Evolutionary conservation across 2,329 filamentous ascomycete genomes (phyloP), one percentile per base, ranked within the genome.

Genomic region (Stenocarpella maydis): DNA sequence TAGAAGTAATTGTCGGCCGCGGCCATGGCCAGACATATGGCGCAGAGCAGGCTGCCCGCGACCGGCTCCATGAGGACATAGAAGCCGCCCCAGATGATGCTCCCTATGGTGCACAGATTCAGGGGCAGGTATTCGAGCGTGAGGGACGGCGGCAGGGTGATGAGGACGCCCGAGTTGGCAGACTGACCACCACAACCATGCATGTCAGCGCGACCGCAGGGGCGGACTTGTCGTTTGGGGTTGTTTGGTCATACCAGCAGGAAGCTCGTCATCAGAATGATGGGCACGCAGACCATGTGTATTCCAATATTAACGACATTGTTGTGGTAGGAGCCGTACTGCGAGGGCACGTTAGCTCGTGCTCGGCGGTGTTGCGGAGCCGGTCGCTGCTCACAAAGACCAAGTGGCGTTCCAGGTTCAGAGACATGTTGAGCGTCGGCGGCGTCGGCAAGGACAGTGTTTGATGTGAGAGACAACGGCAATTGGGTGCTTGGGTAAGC

Each of bases 51-150:
- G 14, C 89, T 90, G 63, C 96, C 96, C 14, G 96, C 96, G 0
- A 98, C 94, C 1, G 96, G 96, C 78, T 99, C 96, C 76, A 99
- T 91, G 26, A 99, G 87, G 58, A 98, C 86, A 78, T 98, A 99
- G 67, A 98, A 87, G 2, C 87, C 87, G 45, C 91, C 87, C 81
- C 96, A 98, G 34, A 90, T 76, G 65, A 89, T 85, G 41, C 90
- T 88, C 53, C 83, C 82, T 67, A 92, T 87, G 15, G 88, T 93
- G 72, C 88, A 88, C 52, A 89, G 82, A 73, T 89, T 95, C 69
- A 90, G 87, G 31, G 87, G 85, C 72, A 91, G 87, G 76, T 92
- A 89, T 37, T 91, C 89, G 28, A 89, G 83, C 37, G 89, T 91
- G 39, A 92, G 86, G 82, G 87, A 92, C 71, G 85, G 83, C 24